Conservation (phyloP, 75 land plant genomes). For the Sequoia sempervirens region DNA sequence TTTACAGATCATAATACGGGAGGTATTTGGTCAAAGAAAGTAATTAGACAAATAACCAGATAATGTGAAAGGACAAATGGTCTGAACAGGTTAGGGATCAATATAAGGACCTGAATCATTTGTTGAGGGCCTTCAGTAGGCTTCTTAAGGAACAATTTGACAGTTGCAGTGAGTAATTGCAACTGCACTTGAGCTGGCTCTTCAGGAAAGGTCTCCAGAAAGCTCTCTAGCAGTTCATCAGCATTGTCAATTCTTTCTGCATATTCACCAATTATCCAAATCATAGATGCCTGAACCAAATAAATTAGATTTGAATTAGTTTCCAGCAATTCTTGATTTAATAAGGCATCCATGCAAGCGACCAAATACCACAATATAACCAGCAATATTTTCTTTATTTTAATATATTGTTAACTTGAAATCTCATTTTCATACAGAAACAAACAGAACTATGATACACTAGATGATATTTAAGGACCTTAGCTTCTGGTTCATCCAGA, state of each 20-base stretch:
- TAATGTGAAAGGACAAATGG: background rate
- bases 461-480: constrained; percentile 44
- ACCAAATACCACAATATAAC: background rate
- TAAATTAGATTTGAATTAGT: background rate
- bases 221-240: constrained; percentile 97
- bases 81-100: background rate
- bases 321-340: background rate
- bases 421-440: background rate
- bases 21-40: background rate
- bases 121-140: constrained; percentile 99
- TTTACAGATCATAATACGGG: background rate
- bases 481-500: constrained; percentile 98
- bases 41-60: background rate
- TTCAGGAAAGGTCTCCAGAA: constrained; percentile 95
- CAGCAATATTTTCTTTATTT: background rate
- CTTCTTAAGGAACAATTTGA: constrained; percentile 94
- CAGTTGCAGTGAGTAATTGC: constrained; percentile 96
- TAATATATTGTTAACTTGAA: background rate
- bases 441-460: background rate
- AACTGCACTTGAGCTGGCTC: constrained; percentile 97
- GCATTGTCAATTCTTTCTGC: constrained; percentile 99
- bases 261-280: constrained; percentile 99
- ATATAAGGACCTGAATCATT: constrained; percentile 85
- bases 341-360: background rate
- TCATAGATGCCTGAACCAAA: constrained; percentile 88